These are phyloP conservation scores for Rosa persica DNA, from an alignment of 306 rosid genomes.

Conservation along the genomic window DNA sequence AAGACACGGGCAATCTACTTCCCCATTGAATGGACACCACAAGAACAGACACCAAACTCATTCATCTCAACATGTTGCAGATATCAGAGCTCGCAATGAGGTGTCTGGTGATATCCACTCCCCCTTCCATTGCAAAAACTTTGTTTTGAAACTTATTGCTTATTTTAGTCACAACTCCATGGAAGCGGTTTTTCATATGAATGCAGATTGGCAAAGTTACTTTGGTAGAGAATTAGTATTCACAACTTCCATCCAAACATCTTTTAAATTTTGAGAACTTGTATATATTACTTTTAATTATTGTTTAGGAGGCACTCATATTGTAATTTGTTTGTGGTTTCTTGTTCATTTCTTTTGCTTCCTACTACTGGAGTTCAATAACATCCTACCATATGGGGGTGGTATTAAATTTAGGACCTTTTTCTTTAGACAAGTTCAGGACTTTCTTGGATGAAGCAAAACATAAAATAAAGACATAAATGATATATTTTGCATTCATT, in stretches of 20 bases:
- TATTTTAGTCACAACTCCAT: not conserved
- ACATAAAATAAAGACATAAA: constrained; percentile 50
- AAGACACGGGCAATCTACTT: constrained; percentile 46
- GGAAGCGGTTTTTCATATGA: not conserved
- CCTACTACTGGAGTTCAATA: not conserved
- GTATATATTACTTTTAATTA: not conserved
- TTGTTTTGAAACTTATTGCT: not conserved
- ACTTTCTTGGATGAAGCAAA: not conserved
- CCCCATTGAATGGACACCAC: constrained; percentile 21
- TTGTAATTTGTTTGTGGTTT: not conserved
- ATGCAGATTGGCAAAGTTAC: not conserved
- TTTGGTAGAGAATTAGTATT: not conserved
- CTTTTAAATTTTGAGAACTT: not conserved
- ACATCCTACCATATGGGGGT: not conserved
- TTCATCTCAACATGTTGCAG: constrained; percentile 18
- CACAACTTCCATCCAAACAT: not conserved
- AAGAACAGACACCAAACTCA: constrained; percentile 17
- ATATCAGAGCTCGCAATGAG: constrained; percentile 59
- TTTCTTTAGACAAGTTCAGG: not conserved
- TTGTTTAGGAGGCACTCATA: not conserved
- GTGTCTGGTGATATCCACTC: constrained; percentile 92
- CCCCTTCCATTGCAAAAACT: not conserved
- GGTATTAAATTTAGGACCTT: not conserved
- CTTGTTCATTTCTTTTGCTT: not conserved
- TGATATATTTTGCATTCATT: constrained; percentile 1